phyloP scores from a whole-genome alignment of 73 alveolate species.

The Paramecium tetraurelia region DNA sequence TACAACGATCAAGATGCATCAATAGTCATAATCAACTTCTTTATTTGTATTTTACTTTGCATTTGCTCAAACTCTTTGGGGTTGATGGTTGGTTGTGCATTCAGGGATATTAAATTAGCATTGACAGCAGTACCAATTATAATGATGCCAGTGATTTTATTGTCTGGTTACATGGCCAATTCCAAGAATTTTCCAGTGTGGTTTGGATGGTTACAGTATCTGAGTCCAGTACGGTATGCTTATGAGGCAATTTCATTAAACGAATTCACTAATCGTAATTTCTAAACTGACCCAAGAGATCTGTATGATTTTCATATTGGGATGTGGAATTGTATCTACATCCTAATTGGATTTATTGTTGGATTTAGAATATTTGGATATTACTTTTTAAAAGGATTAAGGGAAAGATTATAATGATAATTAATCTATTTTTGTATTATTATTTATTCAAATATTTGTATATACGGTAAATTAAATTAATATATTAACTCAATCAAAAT shows the following conservation, averaged over 20 bases:
- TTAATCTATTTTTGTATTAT: background rate
- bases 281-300: background rate
- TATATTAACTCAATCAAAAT: too few species aligned
- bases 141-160: constrained; percentile 65
- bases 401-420: background rate
- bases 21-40: background rate
- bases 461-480: too few species aligned
- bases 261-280: constrained; percentile 57
- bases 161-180: constrained; percentile 73
- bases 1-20: background rate
- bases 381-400: background rate
- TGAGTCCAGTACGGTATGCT: constrained; percentile 74
- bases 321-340: constrained; percentile 14
- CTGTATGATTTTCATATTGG: constrained; percentile 7
- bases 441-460: too few species aligned
- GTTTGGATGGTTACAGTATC: constrained; percentile 73
- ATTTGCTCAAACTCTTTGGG: background rate
- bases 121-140: constrained; percentile 49
- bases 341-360: background rate
- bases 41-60: background rate
- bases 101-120: constrained; percentile 63
- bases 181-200: constrained; percentile 59
- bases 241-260: constrained; percentile 66
- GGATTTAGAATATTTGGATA: constrained; percentile 7
- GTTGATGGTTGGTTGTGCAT: constrained; percentile 47